Percentiles rank a stretch among this genome's conserved stretches.
Evolutionary conservation across 805 yeast species (phyloP).

Genomic region (Starmerella gropengiesseri): DNA sequence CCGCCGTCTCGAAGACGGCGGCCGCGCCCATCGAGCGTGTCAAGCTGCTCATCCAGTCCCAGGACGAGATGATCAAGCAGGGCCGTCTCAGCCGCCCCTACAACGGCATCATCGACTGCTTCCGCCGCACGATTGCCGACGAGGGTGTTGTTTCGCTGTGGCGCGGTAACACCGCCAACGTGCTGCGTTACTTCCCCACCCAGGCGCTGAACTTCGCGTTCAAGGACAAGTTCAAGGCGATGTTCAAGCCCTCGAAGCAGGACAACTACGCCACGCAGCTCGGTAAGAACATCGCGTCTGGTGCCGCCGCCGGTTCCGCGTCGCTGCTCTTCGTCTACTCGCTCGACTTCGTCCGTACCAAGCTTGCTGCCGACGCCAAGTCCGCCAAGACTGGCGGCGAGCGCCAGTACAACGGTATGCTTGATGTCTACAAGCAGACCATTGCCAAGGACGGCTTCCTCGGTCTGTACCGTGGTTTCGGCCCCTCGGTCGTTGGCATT

Average conservation of each 20-base stretch:
- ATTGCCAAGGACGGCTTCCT: constrained; percentile 87
- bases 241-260: constrained; percentile 86
- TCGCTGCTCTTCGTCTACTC: constrained; percentile 84
- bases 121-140: constrained; percentile 80
- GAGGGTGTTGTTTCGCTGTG: constrained; percentile 87
- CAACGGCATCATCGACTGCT: constrained; percentile 82
- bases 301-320: constrained; percentile 95
- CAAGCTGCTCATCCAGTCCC: constrained; percentile 86
- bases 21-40: constrained; percentile 95
- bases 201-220: constrained; percentile 94
- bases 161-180: constrained; percentile 98
- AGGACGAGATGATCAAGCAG: constrained; percentile 92
- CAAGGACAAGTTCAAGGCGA: constrained; percentile 83
- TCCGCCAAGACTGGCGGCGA: constrained; percentile 54
- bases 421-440: constrained; percentile 91
- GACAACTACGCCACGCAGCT: constrained; percentile 80
- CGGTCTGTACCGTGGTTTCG: constrained; percentile 97
- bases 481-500: constrained; percentile 91
- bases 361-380: constrained; percentile 95
- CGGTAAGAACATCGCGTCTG: constrained; percentile 92
- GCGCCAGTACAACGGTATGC: constrained; percentile 89
- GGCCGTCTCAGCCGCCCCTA: constrained; percentile 78
- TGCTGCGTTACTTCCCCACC: constrained; percentile 95
- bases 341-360: constrained; percentile 91
- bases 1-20: constrained; percentile 91